These are phyloP conservation scores for Boechera retrofracta DNA, from an alignment of 345 rosid genomes.

Conservation along the genomic window DNA sequence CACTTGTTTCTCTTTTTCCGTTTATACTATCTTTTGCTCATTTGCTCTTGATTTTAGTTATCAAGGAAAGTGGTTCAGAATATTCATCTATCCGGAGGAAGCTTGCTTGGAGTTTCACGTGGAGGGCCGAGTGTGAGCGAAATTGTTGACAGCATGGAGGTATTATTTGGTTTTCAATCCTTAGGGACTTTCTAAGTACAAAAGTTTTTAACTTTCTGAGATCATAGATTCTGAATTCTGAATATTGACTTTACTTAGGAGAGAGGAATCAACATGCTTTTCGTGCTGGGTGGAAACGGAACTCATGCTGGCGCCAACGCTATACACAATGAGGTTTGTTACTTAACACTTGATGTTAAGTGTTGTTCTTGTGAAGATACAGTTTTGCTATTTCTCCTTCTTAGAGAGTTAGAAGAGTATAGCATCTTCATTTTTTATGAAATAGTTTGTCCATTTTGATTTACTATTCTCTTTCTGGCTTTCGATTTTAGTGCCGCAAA, in stretches of 20 bases:
- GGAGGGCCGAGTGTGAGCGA: conserved; percentile 70
- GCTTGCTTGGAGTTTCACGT: conserved; percentile 84
- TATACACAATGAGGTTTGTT: conserved; percentile 90
- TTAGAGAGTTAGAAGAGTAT: background rate
- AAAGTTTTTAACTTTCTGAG: conserved; percentile 4
- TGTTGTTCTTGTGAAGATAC: conserved; percentile 19
- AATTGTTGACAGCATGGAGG: conserved; percentile 88
- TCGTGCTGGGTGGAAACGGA: conserved; percentile 96
- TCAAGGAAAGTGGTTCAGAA: conserved; percentile 96
- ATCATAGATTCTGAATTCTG: conserved; percentile 9
- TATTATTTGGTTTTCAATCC: conserved; percentile 11
- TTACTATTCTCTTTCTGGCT: background rate
- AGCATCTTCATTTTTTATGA: background rate
- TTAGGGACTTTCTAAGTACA: background rate
- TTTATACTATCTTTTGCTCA: background rate
- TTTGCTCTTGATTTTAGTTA: conserved; percentile 57
- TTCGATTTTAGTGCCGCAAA: conserved; percentile 67
- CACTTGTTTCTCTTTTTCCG: background rate
- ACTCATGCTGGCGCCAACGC: conserved; percentile 99
- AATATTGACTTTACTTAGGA: conserved; percentile 51
- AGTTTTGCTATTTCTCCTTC: background rate
- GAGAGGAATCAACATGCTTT: conserved; percentile 98
- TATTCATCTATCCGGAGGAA: conserved; percentile 97
- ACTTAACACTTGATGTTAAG: background rate
- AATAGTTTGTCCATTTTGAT: background rate